Percentiles rank a stretch among this genome's conserved stretches.
Conservation (phyloP, 2,329 filamentous ascomycete species). For the Fusarium incarnatum region DNA sequence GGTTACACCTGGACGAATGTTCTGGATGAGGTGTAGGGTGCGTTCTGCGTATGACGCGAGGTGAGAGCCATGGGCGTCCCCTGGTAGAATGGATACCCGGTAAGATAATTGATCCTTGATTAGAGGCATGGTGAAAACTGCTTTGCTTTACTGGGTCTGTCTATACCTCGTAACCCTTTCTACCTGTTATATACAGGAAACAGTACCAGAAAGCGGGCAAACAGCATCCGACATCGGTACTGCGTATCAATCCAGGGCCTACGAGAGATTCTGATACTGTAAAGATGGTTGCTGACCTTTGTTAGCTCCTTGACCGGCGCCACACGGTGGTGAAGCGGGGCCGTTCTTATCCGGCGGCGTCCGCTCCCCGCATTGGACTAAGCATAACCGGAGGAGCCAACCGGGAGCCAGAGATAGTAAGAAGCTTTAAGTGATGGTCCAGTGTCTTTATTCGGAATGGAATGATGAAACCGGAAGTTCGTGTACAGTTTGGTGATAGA, state of each 20-base stretch:
- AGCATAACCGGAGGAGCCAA: neutral
- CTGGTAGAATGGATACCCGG: conserved; percentile 17
- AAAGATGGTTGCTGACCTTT: neutral
- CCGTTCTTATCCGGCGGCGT: conserved; percentile 19
- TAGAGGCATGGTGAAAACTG: conserved; percentile 10
- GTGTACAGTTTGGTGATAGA: neutral
- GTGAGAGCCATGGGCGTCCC: conserved; percentile 18
- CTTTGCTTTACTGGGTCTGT: neutral
- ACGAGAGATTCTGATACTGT: neutral
- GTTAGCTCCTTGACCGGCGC: neutral
- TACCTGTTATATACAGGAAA: neutral
- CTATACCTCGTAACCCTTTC: neutral
- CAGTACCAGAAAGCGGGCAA: neutral
- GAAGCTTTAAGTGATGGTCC: neutral
- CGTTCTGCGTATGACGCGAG: conserved; percentile 14
- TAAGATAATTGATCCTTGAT: conserved; percentile 3
- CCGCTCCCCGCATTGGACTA: neutral
- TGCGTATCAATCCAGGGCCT: neutral
- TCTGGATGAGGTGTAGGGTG: conserved; percentile 10
- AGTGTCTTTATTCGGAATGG: neutral
- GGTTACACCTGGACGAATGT: conserved; percentile 4
- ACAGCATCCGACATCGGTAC: conserved; percentile 13
- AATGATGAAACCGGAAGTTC: neutral
- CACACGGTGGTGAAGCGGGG: neutral
- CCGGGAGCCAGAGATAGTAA: neutral